Percentiles rank a stretch among this genome's conserved stretches.
Conservation (phyloP, 2,329 filamentous ascomycete genomes). For the Pyricularia pennisetigena region DNA sequence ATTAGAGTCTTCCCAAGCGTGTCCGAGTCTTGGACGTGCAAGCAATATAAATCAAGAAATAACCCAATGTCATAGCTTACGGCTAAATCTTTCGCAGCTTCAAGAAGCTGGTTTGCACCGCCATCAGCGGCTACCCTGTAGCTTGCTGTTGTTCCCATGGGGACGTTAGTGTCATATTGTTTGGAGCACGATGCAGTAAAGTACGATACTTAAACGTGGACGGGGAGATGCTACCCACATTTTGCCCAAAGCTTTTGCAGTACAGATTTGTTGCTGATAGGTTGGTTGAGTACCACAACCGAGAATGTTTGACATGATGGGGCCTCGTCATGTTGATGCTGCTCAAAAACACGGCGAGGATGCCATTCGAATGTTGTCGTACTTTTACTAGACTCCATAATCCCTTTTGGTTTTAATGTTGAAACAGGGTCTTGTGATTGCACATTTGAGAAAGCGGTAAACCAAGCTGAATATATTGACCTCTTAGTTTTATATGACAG, state of each 20-base stretch:
- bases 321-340: neutral
- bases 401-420: neutral
- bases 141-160: constrained; percentile 30
- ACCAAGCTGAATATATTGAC: neutral
- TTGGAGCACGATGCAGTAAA: neutral
- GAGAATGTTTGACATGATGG: constrained; percentile 20
- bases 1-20: neutral
- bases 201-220: neutral
- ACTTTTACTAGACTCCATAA: neutral
- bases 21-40: no score
- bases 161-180: neutral
- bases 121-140: constrained; percentile 75
- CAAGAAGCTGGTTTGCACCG: constrained; percentile 68
- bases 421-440: neutral
- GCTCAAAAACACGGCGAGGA: constrained; percentile 8
- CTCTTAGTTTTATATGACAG: neutral
- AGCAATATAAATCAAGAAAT: no score
- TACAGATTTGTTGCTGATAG: constrained; percentile 32
- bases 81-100: constrained; percentile 17
- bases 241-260: constrained; percentile 39
- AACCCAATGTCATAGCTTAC: neutral
- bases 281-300: constrained; percentile 42
- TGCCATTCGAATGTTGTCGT: constrained; percentile 12
- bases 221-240: constrained; percentile 20
- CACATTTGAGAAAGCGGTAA: neutral